Conservation (phyloP, 2,329 filamentous ascomycete species). For the Microdochium nivale region DNA sequence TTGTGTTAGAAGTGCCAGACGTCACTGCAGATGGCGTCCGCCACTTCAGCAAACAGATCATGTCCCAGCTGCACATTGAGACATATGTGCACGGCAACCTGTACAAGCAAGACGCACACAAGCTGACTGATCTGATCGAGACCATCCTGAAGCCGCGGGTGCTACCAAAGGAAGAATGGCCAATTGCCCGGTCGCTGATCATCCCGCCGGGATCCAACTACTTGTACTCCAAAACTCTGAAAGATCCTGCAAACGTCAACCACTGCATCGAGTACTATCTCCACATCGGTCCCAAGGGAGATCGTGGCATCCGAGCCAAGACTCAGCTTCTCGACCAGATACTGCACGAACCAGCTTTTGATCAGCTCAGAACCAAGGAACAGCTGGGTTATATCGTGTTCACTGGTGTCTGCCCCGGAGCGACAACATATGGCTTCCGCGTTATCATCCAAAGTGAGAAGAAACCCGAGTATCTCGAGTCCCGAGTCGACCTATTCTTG, state of each 20-base stretch:
- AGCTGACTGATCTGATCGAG: slow-evolving; percentile 76
- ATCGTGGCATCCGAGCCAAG: slow-evolving; percentile 65
- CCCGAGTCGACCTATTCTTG: slow-evolving; percentile 81
- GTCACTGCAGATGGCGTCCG: slow-evolving; percentile 69
- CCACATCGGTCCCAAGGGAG: slow-evolving; percentile 58
- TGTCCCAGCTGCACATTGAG: slow-evolving; percentile 81
- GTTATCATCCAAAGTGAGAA: slow-evolving; percentile 93
- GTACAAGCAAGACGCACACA: slow-evolving; percentile 86
- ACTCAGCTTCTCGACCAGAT: slow-evolving; percentile 80
- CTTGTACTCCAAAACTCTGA: slow-evolving; percentile 70
- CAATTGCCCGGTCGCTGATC: slow-evolving; percentile 66
- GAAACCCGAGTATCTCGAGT: slow-evolving; percentile 73
- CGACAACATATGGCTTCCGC: slow-evolving; percentile 77
- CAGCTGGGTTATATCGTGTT: slow-evolving; percentile 97
- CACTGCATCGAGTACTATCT: slow-evolving; percentile 76
- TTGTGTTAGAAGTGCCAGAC: slow-evolving; percentile 65
- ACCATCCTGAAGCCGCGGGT: slow-evolving; percentile 64
- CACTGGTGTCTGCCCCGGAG: slow-evolving; percentile 61
- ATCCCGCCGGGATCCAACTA: slow-evolving; percentile 75
- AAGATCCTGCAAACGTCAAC: slow-evolving; percentile 84
- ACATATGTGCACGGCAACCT: slow-evolving; percentile 85
- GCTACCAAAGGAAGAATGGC: slow-evolving; percentile 72
- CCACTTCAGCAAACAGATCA: slow-evolving; percentile 69
- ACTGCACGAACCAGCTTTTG: slow-evolving; percentile 86
- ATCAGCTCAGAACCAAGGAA: slow-evolving; percentile 92